Base-by-base conservation (phyloP, 2,329 filamentous ascomycete genomes). In the Aspergillus viridinutans region DNA sequence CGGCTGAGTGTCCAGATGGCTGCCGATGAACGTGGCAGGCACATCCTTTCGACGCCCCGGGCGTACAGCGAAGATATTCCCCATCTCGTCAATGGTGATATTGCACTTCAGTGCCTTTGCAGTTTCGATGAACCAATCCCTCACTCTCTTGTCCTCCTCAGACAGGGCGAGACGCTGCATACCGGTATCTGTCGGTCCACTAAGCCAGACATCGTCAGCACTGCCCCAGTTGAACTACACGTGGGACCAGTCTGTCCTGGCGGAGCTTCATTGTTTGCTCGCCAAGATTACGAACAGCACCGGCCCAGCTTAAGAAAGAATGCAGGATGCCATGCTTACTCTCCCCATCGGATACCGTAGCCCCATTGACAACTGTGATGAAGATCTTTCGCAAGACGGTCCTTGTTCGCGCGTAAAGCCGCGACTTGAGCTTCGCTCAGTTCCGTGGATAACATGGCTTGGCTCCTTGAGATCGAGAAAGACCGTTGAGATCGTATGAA, bases 31-130 rank as follows among this genome's bases (percentile, higher is more conserved):
- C 1, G 86, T 89, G 1, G 88, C 82, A 8, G 84, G 79, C 2
- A 83, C 82, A 26, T 83, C 78, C 20, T 79, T 76, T 52, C 75
- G 74, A 55, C 81, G 75, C 1, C 90, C 89, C 3, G 85, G 82
- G 2, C 87, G 81, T 3, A 90, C 79, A 0, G 89, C 88, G 68
- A 93, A 94, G 59, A 88, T 89, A 63, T 93, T 94, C 21, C 90
- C 90, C 84, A 93, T 92, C 26, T 83, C 78, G 68, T 94, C 90
- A 1, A 90, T 73, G 0, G 81, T 86, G 7, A 89, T 79, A 3
- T 80, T 78, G 70, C 90, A 93, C 9, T 86, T 88, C 0, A 92
- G 75, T 0, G 75, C 76, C 64, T 83, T 74, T 1, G 84, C 85
- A 0, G 84, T 86, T 20, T 85, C 71, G 0, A 86, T 80, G 61